Conservation (phyloP, 805 yeast species). For the Nematodospora valgi region DNA sequence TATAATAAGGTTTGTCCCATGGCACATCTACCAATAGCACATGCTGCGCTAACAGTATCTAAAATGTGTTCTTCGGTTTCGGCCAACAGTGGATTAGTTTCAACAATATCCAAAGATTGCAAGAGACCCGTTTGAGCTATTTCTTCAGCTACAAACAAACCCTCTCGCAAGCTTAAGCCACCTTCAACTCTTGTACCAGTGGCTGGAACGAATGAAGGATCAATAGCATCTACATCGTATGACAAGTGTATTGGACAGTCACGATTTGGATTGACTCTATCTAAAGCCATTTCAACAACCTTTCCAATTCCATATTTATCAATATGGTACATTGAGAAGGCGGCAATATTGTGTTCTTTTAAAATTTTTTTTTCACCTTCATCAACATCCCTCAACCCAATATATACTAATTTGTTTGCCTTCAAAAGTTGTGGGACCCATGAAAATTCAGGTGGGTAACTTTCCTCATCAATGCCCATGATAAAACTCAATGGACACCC, state of each 20-base stretch:
- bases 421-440: slow-evolving; percentile 78
- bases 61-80: slow-evolving; percentile 68
- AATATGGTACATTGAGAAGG: slow-evolving; percentile 93
- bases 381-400: slow-evolving; percentile 93
- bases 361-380: slow-evolving; percentile 76
- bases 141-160: slow-evolving; percentile 87
- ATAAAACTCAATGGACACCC: slow-evolving; percentile 95
- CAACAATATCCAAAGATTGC: slow-evolving; percentile 87
- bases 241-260: slow-evolving; percentile 78
- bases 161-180: slow-evolving; percentile 92
- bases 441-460: slow-evolving; percentile 67
- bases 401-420: slow-evolving; percentile 76
- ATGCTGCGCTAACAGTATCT: slow-evolving; percentile 86
- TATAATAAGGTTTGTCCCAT: slow-evolving; percentile 83
- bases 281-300: slow-evolving; percentile 89
- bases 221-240: slow-evolving; percentile 96
- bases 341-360: slow-evolving; percentile 67
- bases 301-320: slow-evolving; percentile 90
- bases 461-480: slow-evolving; percentile 69
- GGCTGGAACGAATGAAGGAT: slow-evolving; percentile 91
- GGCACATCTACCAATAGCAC: slow-evolving; percentile 90
- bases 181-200: slow-evolving; percentile 98
- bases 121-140: slow-evolving; percentile 87
- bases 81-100: slow-evolving; percentile 87
- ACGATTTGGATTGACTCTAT: slow-evolving; percentile 66